Evolutionary conservation across 768 basidiomycete species (phyloP), one percentile per base, ranked within the genome.

Genomic region (Trametes punicea): DNA sequence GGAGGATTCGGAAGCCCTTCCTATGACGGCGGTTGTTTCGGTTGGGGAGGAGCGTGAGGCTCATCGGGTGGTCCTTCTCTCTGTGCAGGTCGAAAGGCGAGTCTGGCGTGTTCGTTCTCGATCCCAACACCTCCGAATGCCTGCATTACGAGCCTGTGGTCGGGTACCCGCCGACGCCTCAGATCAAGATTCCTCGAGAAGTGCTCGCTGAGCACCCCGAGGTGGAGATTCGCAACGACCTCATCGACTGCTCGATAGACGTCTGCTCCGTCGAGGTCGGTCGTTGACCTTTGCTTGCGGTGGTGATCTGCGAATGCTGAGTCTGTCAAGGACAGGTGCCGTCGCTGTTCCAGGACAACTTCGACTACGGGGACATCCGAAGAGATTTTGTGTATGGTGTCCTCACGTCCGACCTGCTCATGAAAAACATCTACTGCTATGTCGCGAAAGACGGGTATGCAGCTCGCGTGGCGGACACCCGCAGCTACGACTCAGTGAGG

Each of bases 271-370:
- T 93, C 20, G 93, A 97, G 79, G 93, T 92, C 46, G 31, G 67
- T 36, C 27, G 77, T 60, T 31, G n/a, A 26, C 6, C 39, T n/a
- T 18, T 36, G 54, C 3, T 29, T 46, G 8, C 21, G 6, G 6
- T 46, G 18, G 45, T 47, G 6, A 42, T 33, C 4, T 20, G 18
- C 23, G 11, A 20, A 50, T 27, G 40, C 48, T n/a, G 31, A 29
- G 31, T 16, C 5, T 11, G 2, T 15, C 26, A 31, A 27, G 46
- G 13, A 36, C 64, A 97, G 89, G 90, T 98, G 33, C 94, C 93
- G 1, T 95, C 95, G 1, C 70, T 98, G 4, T 99, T 98, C 74
- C 93, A 95, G 69, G 97, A 98, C 73, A 98, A 98, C 73, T 99
- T 99, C 66, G 97, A 98, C 73, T 98, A 95, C 66, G 84, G 85